Percentiles rank a stretch among this genome's conserved stretches.
Evolutionary conservation across 176 grass and related monocot genomes (phyloP).

Genomic region (Themeda triandra): DNA sequence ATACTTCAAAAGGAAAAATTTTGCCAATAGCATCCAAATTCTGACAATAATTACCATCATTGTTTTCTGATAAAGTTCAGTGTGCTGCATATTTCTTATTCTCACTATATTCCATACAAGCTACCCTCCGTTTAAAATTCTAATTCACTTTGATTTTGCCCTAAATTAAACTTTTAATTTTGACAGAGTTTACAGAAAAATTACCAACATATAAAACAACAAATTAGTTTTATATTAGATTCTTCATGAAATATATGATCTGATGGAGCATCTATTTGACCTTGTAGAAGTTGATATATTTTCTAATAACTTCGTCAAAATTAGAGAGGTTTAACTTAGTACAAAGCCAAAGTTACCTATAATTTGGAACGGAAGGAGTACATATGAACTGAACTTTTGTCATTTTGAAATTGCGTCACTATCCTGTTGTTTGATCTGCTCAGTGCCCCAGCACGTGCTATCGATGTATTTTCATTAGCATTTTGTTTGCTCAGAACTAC

Average conservation of each 20-base stretch:
- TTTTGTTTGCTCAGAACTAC: background rate
- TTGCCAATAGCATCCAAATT: no score
- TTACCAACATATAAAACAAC: background rate
- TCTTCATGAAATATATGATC: background rate
- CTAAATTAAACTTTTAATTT: background rate
- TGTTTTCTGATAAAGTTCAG: background rate
- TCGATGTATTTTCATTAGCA: no score
- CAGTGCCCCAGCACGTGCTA: background rate
- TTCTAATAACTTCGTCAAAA: background rate
- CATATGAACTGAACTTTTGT: background rate
- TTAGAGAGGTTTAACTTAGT: background rate
- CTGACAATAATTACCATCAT: background rate
- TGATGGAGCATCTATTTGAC: background rate
- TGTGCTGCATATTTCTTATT: background rate
- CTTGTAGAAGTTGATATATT: background rate
- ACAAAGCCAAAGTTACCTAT: background rate
- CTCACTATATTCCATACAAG: background rate
- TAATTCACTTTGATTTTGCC: background rate
- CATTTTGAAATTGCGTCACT: background rate
- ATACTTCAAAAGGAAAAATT: no score
- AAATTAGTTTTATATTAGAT: background rate
- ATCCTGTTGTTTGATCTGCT: background rate
- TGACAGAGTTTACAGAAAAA: background rate
- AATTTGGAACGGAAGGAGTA: background rate
- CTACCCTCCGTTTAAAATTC: background rate